Percentiles rank a stretch among this genome's conserved stretches.
phyloP scores from a whole-genome alignment of 805 yeast species.

The Yarrowia hollandica region DNA sequence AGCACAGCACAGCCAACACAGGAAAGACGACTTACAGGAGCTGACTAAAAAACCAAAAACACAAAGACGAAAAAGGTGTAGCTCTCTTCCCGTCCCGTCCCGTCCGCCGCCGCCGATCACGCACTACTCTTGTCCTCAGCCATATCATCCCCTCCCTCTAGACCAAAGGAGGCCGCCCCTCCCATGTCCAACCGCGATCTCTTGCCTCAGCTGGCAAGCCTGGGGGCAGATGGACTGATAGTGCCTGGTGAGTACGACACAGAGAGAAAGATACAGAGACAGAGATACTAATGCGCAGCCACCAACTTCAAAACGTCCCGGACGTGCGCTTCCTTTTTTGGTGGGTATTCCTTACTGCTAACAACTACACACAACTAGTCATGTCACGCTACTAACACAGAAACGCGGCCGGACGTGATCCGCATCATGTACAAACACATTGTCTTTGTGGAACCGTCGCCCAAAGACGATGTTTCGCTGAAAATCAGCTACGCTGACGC shows the following conservation, averaged over 20 bases:
- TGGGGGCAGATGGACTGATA: constrained; percentile 21
- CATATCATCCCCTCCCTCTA: neutral
- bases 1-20: too few species aligned
- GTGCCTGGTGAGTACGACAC: constrained; percentile 27
- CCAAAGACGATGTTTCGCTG: neutral
- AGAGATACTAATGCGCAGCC: constrained; percentile 7
- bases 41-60: too few species aligned
- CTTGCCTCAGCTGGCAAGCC: constrained; percentile 20
- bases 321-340: constrained; percentile 16
- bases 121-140: constrained; percentile 3
- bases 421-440: constrained; percentile 3
- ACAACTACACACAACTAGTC: neutral
- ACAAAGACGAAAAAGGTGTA: too few species aligned
- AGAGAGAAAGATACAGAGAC: neutral
- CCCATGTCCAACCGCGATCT: constrained; percentile 21
- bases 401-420: neutral
- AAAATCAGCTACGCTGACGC: constrained; percentile 7
- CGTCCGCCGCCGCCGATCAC: too few species aligned
- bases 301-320: neutral
- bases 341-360: constrained; percentile 2
- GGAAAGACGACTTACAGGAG: too few species aligned
- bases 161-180: constrained; percentile 5
- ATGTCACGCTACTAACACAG: neutral
- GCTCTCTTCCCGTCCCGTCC: neutral
- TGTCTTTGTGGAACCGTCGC: constrained; percentile 8